A percentile compares a stretch with the other conserved stretches of the same genome.
These are phyloP conservation scores for Debaryomyces psychrophilus DNA, from an alignment of 1,139 yeast genomes.

Conservation along the genomic window DNA sequence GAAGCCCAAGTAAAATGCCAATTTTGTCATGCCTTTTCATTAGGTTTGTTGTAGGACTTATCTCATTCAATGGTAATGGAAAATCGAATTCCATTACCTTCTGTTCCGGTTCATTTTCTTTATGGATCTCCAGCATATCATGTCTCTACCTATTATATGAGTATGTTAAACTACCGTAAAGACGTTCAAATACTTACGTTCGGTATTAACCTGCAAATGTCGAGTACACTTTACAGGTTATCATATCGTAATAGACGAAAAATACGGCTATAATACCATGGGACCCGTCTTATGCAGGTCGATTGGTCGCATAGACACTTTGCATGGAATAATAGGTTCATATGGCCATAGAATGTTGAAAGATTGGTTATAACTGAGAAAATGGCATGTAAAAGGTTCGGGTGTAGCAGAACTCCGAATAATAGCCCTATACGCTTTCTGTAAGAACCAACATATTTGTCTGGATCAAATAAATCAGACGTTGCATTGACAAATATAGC, in stretches of 20 bases:
- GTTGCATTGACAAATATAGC: too few species aligned
- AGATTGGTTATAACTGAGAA: too few species aligned
- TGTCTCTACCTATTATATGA: conserved; percentile 15
- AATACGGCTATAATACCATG: too few species aligned
- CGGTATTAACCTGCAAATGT: conserved; percentile 4
- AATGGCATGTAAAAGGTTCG: too few species aligned
- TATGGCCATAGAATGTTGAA: too few species aligned
- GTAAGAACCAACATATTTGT: too few species aligned
- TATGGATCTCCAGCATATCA: conserved; percentile 30
- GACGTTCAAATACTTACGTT: not conserved
- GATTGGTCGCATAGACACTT: too few species aligned
- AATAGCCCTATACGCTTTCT: too few species aligned
- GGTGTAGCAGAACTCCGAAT: too few species aligned
- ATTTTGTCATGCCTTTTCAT: conserved; percentile 27
- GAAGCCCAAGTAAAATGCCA: conserved; percentile 22
- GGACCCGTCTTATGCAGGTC: too few species aligned
- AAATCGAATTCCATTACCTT: conserved; percentile 30
- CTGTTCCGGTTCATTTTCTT: conserved; percentile 24
- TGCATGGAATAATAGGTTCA: too few species aligned
- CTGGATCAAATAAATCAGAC: too few species aligned
- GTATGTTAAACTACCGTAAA: not conserved
- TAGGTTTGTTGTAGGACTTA: conserved; percentile 19
- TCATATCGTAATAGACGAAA: not conserved
- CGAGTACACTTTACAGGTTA: conserved; percentile 1
- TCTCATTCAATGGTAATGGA: conserved; percentile 24